Evolutionary conservation across 805 yeast species (phyloP).

Genomic region (Zygotorulaspora danielsina): DNA sequence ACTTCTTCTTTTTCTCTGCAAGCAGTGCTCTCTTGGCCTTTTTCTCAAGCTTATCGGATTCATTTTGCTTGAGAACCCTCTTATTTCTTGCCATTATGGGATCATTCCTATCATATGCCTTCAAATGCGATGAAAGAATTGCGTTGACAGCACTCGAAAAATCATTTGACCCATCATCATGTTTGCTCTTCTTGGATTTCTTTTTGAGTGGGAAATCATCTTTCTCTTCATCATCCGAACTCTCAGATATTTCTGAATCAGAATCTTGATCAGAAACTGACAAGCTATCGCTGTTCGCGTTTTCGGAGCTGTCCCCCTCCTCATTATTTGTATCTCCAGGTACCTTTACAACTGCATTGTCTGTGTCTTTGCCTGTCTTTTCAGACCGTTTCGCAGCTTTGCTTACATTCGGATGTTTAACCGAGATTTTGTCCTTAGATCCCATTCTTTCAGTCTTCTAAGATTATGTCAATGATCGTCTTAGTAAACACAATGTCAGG

Average conservation of each 20-base stretch:
- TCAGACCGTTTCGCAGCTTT: slow-evolving; percentile 2
- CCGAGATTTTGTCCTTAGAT: not conserved
- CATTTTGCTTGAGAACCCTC: slow-evolving; percentile 62
- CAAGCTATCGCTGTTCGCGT: too few relatives aligned
- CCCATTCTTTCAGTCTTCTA: not conserved
- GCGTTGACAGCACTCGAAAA: slow-evolving; percentile 84
- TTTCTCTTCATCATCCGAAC: slow-evolving; percentile 23
- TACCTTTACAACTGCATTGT: not conserved
- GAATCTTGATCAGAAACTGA: slow-evolving; percentile 17
- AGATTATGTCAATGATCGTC: not conserved
- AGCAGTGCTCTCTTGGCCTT: slow-evolving; percentile 71
- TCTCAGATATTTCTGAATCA: slow-evolving; percentile 21
- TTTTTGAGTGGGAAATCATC: slow-evolving; percentile 43
- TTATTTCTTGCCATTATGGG: slow-evolving; percentile 89
- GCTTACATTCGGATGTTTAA: slow-evolving; percentile 5
- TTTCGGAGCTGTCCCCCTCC: too few relatives aligned
- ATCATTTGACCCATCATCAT: slow-evolving; percentile 65
- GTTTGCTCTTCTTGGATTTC: slow-evolving; percentile 52
- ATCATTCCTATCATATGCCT: slow-evolving; percentile 83
- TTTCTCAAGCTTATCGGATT: slow-evolving; percentile 73
- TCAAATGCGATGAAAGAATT: slow-evolving; percentile 75
- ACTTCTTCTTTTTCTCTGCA: slow-evolving; percentile 63
- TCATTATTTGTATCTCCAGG: not conserved
- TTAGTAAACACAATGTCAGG: too few relatives aligned
- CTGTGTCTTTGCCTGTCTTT: not conserved